Evolutionary conservation across 768 basidiomycete genomes (phyloP), one percentile per base, ranked within the genome.

Genomic region (Termitomyces sp.): DNA sequence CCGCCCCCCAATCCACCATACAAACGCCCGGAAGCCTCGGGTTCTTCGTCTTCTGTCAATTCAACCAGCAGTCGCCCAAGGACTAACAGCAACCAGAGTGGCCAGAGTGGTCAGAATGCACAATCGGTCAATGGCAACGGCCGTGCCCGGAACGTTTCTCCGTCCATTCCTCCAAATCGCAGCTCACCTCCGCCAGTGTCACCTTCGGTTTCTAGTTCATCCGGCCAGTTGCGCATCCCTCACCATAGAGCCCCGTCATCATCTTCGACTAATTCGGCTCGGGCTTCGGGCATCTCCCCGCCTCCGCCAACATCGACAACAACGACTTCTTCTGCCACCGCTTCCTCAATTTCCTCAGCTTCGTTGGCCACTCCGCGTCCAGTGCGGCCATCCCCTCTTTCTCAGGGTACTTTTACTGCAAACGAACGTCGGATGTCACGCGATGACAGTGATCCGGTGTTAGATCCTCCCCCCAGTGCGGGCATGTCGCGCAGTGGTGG

Each of bases 21-120:
- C 69, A 86, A 83, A 27, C 86, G 89, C 57, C 80, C 84, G 24
- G 91, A 93, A 56, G 91, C 91, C 8, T 88, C 92, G 7, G 85
- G 82, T 45, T 93, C 91, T 0, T 82, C 86, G 26, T 85, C 89
- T 4, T 93, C 92, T 0, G 78, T 93, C 62, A 89, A 87, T 68
- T 93, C 92, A 53, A 68, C 80, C 57, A 72, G 71, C 36, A 80
- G 83, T 53, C 84, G 89, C 20, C 86, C 82, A 64, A 79, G 88
- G 44, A 91, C 88, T 12, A 85, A 82, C 71, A 89, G 88, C 67
- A 84, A 79, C 62, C 89, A 89, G 64, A 88, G 88, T 54, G 76
- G 78, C 42, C 71, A 81, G 49, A 76, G 79, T 70, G 62, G 73
- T 46, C 72, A 76, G 55, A 75, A 74, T 54, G 61, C 70, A 57